Conservation (phyloP, 2,329 filamentous ascomycete genomes). For the Drechslera avenae region DNA sequence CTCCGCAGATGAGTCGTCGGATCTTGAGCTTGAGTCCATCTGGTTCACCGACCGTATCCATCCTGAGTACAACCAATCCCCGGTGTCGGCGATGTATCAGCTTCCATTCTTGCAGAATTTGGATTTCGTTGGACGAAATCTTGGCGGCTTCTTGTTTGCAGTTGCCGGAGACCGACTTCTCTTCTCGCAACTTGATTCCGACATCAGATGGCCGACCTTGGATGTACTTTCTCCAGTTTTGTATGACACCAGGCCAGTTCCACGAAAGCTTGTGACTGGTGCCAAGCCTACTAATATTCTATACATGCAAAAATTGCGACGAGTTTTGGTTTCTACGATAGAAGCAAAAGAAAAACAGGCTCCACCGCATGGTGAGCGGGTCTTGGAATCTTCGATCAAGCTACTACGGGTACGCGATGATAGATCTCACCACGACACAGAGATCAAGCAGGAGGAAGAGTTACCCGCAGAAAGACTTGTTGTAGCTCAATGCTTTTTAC, state of each 20-base stretch:
- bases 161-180: conserved; percentile 55
- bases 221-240: not conserved
- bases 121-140: conserved; percentile 45
- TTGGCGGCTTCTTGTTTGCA: conserved; percentile 54
- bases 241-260: conserved; percentile 26
- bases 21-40: conserved; percentile 40
- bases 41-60: conserved; percentile 45
- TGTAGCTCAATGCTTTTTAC: conserved; percentile 61
- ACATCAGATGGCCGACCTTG: conserved; percentile 26
- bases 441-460: conserved; percentile 32
- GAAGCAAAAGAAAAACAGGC: conserved; percentile 42
- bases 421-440: conserved; percentile 17
- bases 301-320: conserved; percentile 53
- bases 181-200: conserved; percentile 54
- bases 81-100: conserved; percentile 42
- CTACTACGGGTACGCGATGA: conserved; percentile 33
- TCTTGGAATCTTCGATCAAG: conserved; percentile 44
- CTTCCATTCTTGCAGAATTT: conserved; percentile 29
- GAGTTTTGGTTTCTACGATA: conserved; percentile 56
- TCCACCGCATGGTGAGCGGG: conserved; percentile 41
- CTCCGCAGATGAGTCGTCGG: conserved; percentile 5
- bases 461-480: conserved; percentile 36
- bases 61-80: conserved; percentile 37
- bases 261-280: conserved; percentile 31
- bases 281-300: conserved; percentile 45